Base-by-base conservation (phyloP, 257 asterid species). In the Avicennia marina region DNA sequence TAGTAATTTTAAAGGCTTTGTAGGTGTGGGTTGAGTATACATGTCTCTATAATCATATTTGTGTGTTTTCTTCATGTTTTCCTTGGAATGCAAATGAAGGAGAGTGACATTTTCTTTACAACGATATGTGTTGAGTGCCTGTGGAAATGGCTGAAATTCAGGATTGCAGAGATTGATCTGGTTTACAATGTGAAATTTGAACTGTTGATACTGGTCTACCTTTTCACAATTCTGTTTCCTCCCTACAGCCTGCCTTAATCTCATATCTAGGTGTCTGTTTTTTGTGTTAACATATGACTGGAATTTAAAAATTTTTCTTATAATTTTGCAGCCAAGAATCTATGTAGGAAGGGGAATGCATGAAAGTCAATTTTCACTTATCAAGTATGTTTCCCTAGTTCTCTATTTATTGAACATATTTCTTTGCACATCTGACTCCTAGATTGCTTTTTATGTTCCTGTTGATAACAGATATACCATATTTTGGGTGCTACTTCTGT, bases 261-360 rank as follows among this genome's bases (percentile, higher is more conserved):
- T 36, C 32, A 48, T 26, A 12, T 40, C 13, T 32, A 52, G 31
- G 38, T 47, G n/a, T 57, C 69, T 33, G 29, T 59, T 59, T 44
- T 62, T 63, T 60, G 63, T 56, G 68, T 69, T 46, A 41, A 7
- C 51, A 63, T 75, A 39, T 49, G n/a, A n/a, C n/a, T n/a, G n/a
- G n/a, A n/a, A n/a, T 43, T 43, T n/a, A 4, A 19, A 43, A 2
- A n/a, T 40, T 56, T 67, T 49, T 18, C 49, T 47, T 48, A 48
- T 43, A 50, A 49, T 57, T 69, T 60, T 80, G 78, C 90, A 93
- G 98, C 94, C 93, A 21, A 78, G 95, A 64, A 85, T 93, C 72
- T 93, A 93, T 26, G 94, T 93, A 25, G 98, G 98, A 53, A 84
- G 98, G 71, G 98, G 98, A 74, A 93, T 93, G 98, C 98, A 93